Conservation (phyloP, 768 basidiomycete genomes). For the Mycena alexandri region DNA sequence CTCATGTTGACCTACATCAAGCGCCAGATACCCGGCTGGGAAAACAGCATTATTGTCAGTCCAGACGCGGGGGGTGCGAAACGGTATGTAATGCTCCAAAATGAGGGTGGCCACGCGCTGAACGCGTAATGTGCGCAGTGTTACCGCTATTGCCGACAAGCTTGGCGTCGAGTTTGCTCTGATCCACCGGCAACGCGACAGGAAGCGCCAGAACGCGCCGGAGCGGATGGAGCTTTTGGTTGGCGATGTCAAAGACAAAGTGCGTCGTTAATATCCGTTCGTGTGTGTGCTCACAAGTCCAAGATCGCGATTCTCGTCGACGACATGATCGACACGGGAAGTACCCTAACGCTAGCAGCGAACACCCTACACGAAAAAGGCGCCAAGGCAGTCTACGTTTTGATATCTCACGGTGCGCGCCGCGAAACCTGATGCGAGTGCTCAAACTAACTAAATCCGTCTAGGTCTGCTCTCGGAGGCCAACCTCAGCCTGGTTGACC, state of each 20-base stretch:
- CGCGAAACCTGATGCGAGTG: conserved; percentile 22
- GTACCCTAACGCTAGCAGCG: conserved; percentile 87
- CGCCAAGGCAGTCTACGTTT: conserved; percentile 85
- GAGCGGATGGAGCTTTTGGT: conserved; percentile 95
- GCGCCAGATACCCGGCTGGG: conserved; percentile 85
- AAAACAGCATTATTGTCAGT: conserved; percentile 91
- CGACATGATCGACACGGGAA: conserved; percentile 98
- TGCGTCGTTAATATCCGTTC: conserved; percentile 41
- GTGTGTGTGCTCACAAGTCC: conserved; percentile 23
- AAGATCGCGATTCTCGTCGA: conserved; percentile 96
- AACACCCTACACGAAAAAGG: conserved; percentile 91
- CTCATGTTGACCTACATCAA: conserved; percentile 96
- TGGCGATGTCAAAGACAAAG: conserved; percentile 94
- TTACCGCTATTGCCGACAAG: conserved; percentile 95
- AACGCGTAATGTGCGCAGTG: conserved; percentile 60
- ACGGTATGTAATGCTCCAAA: conserved; percentile 67
- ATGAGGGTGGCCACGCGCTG: conserved; percentile 18
- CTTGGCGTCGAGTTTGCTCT: conserved; percentile 95
- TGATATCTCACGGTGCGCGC: conserved; percentile 89
- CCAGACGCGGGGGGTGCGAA: conserved; percentile 99
- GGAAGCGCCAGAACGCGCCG: conserved; percentile 71
- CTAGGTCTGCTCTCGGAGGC: conserved; percentile 85
- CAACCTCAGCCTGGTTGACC: conserved; percentile 74
- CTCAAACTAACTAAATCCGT: conserved; percentile 43
- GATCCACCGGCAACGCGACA: conserved; percentile 91